These are phyloP conservation scores for Aspergillus nanangensis DNA, from an alignment of 495 filamentous ascomycete genomes.

Conservation along the genomic window DNA sequence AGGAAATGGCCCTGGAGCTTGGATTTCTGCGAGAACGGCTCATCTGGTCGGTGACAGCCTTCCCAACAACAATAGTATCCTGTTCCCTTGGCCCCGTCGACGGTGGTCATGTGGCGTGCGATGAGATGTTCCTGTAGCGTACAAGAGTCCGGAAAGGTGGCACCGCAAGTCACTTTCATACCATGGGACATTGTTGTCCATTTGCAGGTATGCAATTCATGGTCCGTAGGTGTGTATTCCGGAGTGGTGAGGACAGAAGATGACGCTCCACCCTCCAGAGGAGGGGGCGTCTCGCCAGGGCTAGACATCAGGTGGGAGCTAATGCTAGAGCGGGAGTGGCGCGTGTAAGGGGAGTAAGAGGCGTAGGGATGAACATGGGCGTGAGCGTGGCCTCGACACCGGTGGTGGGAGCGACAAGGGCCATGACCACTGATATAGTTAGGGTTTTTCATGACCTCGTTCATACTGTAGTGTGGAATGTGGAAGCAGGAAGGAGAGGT, in stretches of 20 bases:
- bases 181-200: constrained; percentile 30
- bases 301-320: constrained; percentile 40
- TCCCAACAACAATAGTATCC: constrained; percentile 49
- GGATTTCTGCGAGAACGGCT: constrained; percentile 47
- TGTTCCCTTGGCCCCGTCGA: constrained; percentile 39
- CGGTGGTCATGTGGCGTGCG: constrained; percentile 33
- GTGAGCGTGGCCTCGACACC: constrained; percentile 32
- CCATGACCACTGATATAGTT: constrained; percentile 23
- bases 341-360: constrained; percentile 39
- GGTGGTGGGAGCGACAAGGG: constrained; percentile 36
- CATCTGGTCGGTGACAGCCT: constrained; percentile 41
- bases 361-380: constrained; percentile 22
- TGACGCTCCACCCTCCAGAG: constrained; percentile 32
- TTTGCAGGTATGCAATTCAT: constrained; percentile 32
- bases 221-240: constrained; percentile 30
- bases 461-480: constrained; percentile 8
- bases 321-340: constrained; percentile 37
- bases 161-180: constrained; percentile 28
- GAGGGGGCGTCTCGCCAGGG: constrained; percentile 40
- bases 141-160: constrained; percentile 29
- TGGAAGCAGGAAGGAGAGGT: constrained; percentile 28
- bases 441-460: constrained; percentile 23
- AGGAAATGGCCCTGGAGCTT: constrained; percentile 47
- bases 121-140: constrained; percentile 42
- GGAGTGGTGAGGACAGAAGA: constrained; percentile 41